Evolutionary conservation across 495 filamentous ascomycete species (phyloP).

Genomic region (Penicillium silybi): DNA sequence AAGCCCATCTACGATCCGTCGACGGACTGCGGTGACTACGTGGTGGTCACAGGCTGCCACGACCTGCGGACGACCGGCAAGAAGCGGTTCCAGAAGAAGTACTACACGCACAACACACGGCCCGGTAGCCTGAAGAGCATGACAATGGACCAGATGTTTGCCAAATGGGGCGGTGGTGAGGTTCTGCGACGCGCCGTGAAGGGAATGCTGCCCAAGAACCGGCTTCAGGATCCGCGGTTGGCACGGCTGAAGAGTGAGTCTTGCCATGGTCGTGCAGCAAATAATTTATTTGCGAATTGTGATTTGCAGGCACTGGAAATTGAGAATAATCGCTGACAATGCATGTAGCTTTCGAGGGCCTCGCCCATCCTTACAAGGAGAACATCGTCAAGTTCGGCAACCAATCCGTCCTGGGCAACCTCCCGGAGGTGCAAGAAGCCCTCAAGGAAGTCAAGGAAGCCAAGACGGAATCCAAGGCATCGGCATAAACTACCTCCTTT

Average conservation of each 20-base stretch:
- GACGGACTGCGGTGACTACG: conserved; percentile 98
- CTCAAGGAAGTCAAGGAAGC: conserved; percentile 38
- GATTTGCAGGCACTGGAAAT: background rate
- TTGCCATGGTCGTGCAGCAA: background rate
- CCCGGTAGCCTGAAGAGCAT: conserved; percentile 83
- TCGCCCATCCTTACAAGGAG: conserved; percentile 82
- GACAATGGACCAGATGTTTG: conserved; percentile 92
- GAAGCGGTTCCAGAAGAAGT: conserved; percentile 89
- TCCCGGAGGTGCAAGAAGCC: conserved; percentile 45
- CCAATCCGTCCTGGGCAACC: conserved; percentile 30
- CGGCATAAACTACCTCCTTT: conserved; percentile 17
- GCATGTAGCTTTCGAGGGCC: conserved; percentile 76
- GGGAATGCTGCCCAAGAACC: conserved; percentile 98
- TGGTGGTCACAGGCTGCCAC: conserved; percentile 85
- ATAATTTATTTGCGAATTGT: background rate
- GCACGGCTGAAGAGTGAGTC: conserved; percentile 78
- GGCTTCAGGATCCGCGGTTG: conserved; percentile 78
- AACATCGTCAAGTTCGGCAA: conserved; percentile 76
- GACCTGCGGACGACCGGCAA: conserved; percentile 84
- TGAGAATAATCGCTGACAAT: background rate
- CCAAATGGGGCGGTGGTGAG: conserved; percentile 91
- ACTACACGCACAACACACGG: conserved; percentile 88
- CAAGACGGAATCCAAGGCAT: conserved; percentile 14
- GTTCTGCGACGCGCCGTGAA: conserved; percentile 86
- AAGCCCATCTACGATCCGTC: conserved; percentile 96